phyloP scores from a whole-genome alignment of 2,329 filamentous ascomycete species.

The Trichoderma harzianum region DNA sequence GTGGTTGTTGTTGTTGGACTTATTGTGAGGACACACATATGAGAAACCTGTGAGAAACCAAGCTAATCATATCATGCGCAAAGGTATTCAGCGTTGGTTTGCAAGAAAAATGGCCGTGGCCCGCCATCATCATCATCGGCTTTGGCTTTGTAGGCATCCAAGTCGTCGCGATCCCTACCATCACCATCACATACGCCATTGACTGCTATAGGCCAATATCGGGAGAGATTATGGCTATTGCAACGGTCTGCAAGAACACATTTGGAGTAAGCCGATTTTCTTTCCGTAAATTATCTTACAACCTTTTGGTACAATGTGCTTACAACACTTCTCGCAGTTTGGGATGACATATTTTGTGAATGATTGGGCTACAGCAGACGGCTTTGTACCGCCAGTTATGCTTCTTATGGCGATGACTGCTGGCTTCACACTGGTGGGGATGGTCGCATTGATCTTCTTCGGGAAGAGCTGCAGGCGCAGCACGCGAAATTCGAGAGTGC shows the following conservation, averaged over 20 bases:
- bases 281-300: neutral
- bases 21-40: neutral
- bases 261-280: neutral
- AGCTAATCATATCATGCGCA: neutral
- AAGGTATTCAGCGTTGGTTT: neutral
- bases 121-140: neutral
- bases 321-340: neutral
- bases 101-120: neutral
- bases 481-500: neutral
- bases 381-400: neutral
- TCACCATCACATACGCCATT: neutral
- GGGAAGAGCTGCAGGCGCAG: neutral
- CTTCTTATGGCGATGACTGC: neutral
- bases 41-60: neutral
- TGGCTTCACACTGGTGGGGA: neutral
- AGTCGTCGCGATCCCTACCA: neutral
- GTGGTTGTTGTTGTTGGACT: neutral
- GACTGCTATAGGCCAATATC: neutral
- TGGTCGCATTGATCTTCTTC: neutral
- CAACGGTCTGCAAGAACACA: neutral
- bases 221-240: neutral
- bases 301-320: neutral
- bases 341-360: neutral
- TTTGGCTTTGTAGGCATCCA: neutral
- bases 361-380: neutral